Evolutionary conservation across 371 early-diverging fungal genomes (phyloP).

Genomic region (Scutellospora calospora): DNA sequence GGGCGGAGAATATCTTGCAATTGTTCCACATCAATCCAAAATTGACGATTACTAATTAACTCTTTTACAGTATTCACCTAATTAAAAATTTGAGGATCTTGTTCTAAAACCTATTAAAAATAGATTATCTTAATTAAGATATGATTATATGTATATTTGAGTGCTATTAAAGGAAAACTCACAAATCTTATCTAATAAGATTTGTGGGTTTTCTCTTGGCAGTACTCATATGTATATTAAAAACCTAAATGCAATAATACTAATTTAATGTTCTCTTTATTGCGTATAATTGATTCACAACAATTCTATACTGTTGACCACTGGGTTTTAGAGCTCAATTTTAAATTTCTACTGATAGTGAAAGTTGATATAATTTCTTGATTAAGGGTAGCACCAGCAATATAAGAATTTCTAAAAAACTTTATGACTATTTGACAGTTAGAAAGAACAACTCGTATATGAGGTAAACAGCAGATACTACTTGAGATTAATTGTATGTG

Average conservation of each 20-base stretch:
- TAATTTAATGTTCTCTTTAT: background rate
- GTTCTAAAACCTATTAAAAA: conserved; percentile 10
- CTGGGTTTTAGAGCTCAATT: background rate
- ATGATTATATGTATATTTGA: no score
- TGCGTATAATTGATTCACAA: background rate
- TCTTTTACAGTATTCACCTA: background rate
- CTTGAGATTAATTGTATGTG: no score
- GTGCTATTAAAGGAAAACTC: no score
- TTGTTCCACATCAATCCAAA: background rate
- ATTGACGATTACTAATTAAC: background rate
- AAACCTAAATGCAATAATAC: background rate
- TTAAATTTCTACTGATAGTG: conserved; percentile 4
- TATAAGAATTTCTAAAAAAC: conserved; percentile 12
- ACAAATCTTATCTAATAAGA: no score
- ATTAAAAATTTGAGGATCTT: background rate
- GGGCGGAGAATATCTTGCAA: background rate
- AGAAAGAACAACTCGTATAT: background rate
- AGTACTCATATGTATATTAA: no score
- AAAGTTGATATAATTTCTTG: background rate
- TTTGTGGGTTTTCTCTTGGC: no score
- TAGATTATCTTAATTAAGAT: no score
- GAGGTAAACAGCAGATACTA: no score
- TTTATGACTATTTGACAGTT: background rate
- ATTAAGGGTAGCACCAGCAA: background rate
- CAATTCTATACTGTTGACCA: conserved; percentile 18